Evolutionary conservation across 2,329 filamentous ascomycete species (phyloP).

Genomic region (Cordyceps cicadae): DNA sequence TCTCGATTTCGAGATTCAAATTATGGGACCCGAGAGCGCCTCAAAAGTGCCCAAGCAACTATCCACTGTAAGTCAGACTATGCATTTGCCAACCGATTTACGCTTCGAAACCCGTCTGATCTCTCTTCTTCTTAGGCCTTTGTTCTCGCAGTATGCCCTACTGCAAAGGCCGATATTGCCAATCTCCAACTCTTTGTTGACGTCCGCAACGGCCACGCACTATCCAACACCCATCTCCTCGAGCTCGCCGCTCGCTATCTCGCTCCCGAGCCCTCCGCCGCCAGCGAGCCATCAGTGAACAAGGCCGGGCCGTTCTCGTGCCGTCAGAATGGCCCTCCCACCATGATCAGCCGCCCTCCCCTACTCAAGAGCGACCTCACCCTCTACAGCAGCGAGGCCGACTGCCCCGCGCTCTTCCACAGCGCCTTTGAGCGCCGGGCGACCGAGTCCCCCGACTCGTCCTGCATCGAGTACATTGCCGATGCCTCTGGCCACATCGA

Average conservation of each 20-base stretch:
- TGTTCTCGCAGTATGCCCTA: background rate
- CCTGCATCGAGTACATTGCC: constrained; percentile 10
- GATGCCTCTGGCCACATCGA: constrained; percentile 5
- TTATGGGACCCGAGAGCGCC: background rate
- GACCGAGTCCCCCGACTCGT: constrained; percentile 1
- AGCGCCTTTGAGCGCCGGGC: constrained; percentile 10
- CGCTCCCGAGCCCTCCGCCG: background rate
- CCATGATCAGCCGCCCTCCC: constrained; percentile 8
- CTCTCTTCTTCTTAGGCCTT: background rate
- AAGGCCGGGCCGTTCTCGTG: constrained; percentile 6
- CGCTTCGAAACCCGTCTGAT: background rate
- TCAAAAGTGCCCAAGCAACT: constrained; percentile 8
- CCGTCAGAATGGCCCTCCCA: constrained; percentile 6
- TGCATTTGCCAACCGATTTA: no score
- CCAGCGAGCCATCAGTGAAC: background rate
- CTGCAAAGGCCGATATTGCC: background rate
- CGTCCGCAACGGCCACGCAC: constrained; percentile 8
- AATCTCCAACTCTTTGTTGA: constrained; percentile 10
- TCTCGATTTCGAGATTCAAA: constrained; percentile 8
- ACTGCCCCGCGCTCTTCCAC: constrained; percentile 10
- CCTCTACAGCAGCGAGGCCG: background rate
- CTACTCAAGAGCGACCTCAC: constrained; percentile 9
- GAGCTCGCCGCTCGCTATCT: constrained; percentile 11
- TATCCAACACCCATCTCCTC: constrained; percentile 3
- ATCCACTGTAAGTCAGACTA: constrained; percentile 6